Conservation (phyloP, 805 yeast genomes). For the Starmerella tilneyi region DNA sequence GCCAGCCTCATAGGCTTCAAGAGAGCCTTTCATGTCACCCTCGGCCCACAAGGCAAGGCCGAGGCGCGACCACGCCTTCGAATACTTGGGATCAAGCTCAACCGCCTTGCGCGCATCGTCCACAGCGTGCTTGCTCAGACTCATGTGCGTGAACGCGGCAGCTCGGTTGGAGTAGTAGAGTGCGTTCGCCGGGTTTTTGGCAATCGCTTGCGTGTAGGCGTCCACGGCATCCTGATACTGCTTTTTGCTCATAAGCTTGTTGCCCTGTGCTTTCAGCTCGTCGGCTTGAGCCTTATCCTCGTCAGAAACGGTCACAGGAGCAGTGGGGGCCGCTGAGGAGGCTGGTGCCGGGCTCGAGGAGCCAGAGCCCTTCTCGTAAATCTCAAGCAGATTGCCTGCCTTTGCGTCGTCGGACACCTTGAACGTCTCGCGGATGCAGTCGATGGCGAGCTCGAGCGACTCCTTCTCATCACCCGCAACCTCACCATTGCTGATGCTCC, state of each 20-base stretch:
- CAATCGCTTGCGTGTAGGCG: slow-evolving; percentile 73
- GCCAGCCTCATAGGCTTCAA: slow-evolving; percentile 84
- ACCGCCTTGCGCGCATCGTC: slow-evolving; percentile 78
- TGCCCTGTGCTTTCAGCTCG: slow-evolving; percentile 72
- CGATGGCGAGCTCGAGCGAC: slow-evolving; percentile 86
- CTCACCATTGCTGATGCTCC: slow-evolving; percentile 48
- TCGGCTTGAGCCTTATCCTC: slow-evolving; percentile 69
- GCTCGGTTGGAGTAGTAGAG: slow-evolving; percentile 90
- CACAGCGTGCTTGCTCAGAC: slow-evolving; percentile 66
- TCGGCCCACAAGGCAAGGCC: slow-evolving; percentile 92
- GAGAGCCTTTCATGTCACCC: slow-evolving; percentile 81
- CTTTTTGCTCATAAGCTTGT: slow-evolving; percentile 71
- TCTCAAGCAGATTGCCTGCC: slow-evolving; percentile 21
- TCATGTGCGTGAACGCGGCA: slow-evolving; percentile 80
- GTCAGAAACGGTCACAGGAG: slow-evolving; percentile 28
- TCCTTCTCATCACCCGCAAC: slow-evolving; percentile 73
- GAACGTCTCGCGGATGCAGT: slow-evolving; percentile 82
- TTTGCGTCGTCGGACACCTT: slow-evolving; percentile 41
- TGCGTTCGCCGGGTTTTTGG: slow-evolving; percentile 57
- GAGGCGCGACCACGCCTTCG: slow-evolving; percentile 89
- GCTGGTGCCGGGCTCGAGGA: slow-evolving; percentile 3
- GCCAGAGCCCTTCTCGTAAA: slow-evolving; percentile 17
- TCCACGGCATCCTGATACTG: slow-evolving; percentile 62
- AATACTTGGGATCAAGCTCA: slow-evolving; percentile 62
- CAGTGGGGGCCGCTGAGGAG: slow-evolving; percentile 15